Conservation (phyloP, 2,329 filamentous ascomycete genomes). For the Colletotrichum endophyticum region DNA sequence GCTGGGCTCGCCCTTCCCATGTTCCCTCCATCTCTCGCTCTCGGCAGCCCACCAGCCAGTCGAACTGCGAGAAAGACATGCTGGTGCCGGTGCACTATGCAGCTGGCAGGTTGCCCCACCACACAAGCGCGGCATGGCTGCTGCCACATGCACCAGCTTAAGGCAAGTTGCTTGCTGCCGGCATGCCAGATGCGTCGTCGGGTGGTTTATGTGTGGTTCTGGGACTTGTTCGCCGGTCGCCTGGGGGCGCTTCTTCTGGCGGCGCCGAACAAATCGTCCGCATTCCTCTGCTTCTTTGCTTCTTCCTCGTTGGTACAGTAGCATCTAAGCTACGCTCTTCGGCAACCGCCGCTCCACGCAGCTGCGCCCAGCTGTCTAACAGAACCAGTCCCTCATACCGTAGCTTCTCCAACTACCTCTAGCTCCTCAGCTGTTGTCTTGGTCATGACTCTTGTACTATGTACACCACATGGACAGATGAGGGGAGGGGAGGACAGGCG, state of each 20-base stretch:
- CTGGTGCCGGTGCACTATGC: background rate
- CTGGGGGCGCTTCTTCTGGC: background rate
- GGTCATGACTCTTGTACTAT: background rate
- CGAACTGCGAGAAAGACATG: background rate
- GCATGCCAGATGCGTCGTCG: constrained; percentile 6
- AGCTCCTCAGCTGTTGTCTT: background rate
- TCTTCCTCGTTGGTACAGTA: background rate
- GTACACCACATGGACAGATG: background rate
- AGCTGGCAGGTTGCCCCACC: constrained; percentile 5
- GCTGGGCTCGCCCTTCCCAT: background rate
- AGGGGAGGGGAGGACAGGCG: background rate
- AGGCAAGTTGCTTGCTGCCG: background rate
- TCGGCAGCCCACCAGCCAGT: background rate
- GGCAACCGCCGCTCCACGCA: background rate
- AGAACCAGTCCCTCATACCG: background rate
- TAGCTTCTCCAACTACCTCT: background rate
- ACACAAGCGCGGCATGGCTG: constrained; percentile 3
- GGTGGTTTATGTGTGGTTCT: background rate
- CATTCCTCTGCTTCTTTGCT: background rate
- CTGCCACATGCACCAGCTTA: constrained; percentile 5
- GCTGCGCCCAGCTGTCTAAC: background rate
- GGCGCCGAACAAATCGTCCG: background rate
- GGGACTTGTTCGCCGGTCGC: background rate
- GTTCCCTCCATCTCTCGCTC: background rate
- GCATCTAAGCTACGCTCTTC: background rate